Evolutionary conservation across 129 eudicot genomes (phyloP), one percentile per base, ranked within the genome.

Genomic region (Flaveria trinervia): DNA sequence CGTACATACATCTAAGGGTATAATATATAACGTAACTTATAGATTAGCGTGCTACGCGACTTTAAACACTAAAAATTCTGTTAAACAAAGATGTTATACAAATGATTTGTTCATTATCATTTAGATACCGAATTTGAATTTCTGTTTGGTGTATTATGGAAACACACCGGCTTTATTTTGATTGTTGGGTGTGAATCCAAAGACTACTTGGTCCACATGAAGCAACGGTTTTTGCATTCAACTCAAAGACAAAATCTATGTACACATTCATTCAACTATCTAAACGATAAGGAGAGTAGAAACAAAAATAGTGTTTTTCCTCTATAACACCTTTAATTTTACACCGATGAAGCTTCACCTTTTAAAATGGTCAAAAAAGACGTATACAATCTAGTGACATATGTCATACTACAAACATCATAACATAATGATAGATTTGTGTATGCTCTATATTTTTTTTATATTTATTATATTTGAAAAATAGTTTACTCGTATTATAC

Each of bases 141-240:
- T 25, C 60, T 54, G 17, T n/a, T 54, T n/a, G 23, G 13, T 70
- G 39, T 70, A 39, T 45, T 49, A 69, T 45, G 54, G 33, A 39
- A 23, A 70, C 71, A 18, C 13, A 64, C 23, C 23, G 43, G 72
- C 41, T 7, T 49, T 64, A 56, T 30, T 65, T 75, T 75, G 15
- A 62, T 44, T 45, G 73, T 64, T 16, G 50, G 39, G 76, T 70
- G 82, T 78, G 82, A 70, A 70, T 36, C 50, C 76, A 70, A 57
- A 45, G 50, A 78, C 70, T 56, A 61, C 7, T 68, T 77, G 59
- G 81, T 77, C 81, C 68, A 68, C 43, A 55, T 23, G 60, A 68
- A 54, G 60, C 36, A 26, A 77, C 62, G 60, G 22, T 77, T 56
- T 55, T 69, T 45, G 76, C 43, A 68, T 77, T 77, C 56, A 43